These are phyloP conservation scores for Xerocomus cyaneibrunnescens DNA, from an alignment of 1,284 basidiomycete genomes.

Conservation along the genomic window DNA sequence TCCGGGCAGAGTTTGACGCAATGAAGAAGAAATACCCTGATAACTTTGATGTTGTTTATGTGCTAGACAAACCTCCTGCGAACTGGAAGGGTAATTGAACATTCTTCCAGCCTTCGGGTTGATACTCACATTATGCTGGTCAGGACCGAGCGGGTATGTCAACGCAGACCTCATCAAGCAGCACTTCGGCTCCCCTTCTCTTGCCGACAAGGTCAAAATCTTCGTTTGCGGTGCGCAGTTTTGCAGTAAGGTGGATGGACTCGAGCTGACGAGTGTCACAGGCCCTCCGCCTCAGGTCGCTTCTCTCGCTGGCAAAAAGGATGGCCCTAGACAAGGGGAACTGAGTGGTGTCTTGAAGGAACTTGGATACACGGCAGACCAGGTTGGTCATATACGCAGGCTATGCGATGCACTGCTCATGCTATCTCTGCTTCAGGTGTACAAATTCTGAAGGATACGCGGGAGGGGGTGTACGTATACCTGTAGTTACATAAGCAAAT, in stretches of 20 bases:
- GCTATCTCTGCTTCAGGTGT: slow-evolving; percentile 43
- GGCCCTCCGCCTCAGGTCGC: slow-evolving; percentile 86
- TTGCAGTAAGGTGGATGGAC: neutral
- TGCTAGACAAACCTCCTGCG: slow-evolving; percentile 75
- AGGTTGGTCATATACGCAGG: slow-evolving; percentile 46
- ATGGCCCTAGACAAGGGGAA: slow-evolving; percentile 79
- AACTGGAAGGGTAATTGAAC: slow-evolving; percentile 64
- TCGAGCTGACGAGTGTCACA: slow-evolving; percentile 28
- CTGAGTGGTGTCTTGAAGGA: slow-evolving; percentile 84
- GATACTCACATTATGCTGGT: slow-evolving; percentile 13
- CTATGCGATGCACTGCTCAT: slow-evolving; percentile 8
- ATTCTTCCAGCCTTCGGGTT: neutral
- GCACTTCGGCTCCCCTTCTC: slow-evolving; percentile 66
- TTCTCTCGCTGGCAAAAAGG: slow-evolving; percentile 77
- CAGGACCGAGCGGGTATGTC: slow-evolving; percentile 72
- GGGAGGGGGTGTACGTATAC: slow-evolving; percentile 4
- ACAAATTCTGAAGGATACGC: slow-evolving; percentile 48
- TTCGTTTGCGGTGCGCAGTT: slow-evolving; percentile 76
- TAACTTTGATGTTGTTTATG: slow-evolving; percentile 81
- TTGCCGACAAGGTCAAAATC: slow-evolving; percentile 82
- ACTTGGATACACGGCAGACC: slow-evolving; percentile 81
- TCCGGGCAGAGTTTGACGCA: slow-evolving; percentile 78
- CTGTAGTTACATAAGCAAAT: slow-evolving; percentile 31
- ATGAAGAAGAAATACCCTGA: slow-evolving; percentile 71
- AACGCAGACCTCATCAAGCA: slow-evolving; percentile 70